phyloP scores from a whole-genome alignment of 2,329 filamentous ascomycete species.

The Nannizziopsis barbatae region DNA sequence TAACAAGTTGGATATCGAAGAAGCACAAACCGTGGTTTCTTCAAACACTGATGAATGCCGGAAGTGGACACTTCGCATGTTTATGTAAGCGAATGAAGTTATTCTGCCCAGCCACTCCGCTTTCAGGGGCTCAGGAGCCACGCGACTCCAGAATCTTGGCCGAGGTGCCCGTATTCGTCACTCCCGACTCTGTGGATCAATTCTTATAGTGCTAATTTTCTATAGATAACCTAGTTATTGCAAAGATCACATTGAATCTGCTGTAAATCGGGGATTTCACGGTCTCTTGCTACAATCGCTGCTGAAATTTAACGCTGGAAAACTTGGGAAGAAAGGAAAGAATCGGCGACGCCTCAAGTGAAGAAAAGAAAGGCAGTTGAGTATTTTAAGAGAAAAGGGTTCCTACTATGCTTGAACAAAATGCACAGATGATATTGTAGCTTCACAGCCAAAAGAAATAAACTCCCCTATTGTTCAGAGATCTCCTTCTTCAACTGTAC shows the following conservation, averaged over 20 bases:
- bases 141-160: not conserved
- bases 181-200: not conserved
- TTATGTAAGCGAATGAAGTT: conserved; percentile 2
- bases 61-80: conserved; percentile 8
- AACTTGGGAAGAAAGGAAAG: no score
- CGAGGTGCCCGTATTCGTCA: not conserved
- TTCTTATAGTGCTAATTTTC: no score
- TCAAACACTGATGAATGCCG: not conserved
- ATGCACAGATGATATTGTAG: conserved; percentile 6
- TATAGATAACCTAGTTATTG: no score
- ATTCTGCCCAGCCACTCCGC: not conserved
- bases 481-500: not conserved
- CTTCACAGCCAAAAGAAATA: not conserved
- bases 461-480: not conserved
- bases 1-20: not conserved
- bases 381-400: not conserved
- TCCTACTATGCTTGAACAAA: not conserved
- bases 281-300: no score
- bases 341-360: no score
- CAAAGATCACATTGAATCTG: no score
- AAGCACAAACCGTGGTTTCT: conserved; percentile 8
- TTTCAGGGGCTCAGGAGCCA: not conserved
- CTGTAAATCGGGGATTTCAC: no score
- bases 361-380: no score
- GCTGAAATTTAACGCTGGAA: no score